Base-by-base conservation (phyloP, 1,284 basidiomycete genomes). In the Anthracocystis setariae region DNA sequence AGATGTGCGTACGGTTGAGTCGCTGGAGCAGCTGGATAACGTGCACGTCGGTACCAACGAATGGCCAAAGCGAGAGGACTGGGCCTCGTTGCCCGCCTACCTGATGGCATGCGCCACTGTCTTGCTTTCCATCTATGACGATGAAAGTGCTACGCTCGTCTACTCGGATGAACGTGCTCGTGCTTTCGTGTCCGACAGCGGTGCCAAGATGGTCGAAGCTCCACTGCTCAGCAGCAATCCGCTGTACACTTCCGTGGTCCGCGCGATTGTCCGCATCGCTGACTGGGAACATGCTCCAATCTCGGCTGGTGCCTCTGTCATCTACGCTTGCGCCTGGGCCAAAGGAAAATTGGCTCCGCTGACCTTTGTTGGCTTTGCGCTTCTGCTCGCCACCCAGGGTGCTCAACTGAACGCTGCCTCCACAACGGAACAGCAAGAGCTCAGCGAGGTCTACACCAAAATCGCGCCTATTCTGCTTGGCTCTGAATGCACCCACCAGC, bases 21-120 rank as follows among this genome's bases (percentile, higher is more conserved):
- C 71, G 51, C 46, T 55, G n/a, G 73, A 61, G 44, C 23, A 63
- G 49, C 51, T 72, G 23, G 67, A 70, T 48, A 70, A 38, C 13
- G 25, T 70, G 5, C 46, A 59, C 25, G 35, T 45, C 0, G 61
- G 56, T 2, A 25, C 53, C 1, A 39, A 24, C 48, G 62, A 71
- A 12, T 62, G 53, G 62, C 68, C 68, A 13, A 53, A 44, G 27
- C 57, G 68, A 3, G 39, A 66, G n/a, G 62, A 71, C 8, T 66
- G 61, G 68, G 50, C 61, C 18, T 71, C 68, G 46, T n/a, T 61
- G 21, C 47, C 62, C 3, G 62, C 62, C 8, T 71, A 58, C 50
- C 55, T 65, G n/a, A 42, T 62, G 40, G 68, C 68, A 1, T 65
- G 46, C 43, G 55, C 56, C 2, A 70, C 61, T 40, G 59, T 60